Base-by-base conservation (phyloP, 2,329 filamentous ascomycete species). In the Pseudovirgaria hyperparasitica region DNA sequence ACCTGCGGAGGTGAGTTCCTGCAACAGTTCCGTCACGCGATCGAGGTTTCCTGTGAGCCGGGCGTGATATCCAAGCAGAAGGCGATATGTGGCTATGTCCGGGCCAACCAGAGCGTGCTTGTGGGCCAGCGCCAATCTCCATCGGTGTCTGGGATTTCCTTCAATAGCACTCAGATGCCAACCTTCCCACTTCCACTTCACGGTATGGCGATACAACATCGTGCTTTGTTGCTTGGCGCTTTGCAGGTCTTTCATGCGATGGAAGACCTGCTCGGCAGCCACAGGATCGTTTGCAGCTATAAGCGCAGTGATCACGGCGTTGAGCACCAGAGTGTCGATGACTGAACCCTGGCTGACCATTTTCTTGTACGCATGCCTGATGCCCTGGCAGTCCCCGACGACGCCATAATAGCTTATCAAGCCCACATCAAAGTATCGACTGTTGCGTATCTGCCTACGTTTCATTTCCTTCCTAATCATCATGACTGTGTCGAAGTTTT, bases 271-370 rank as follows among this genome's bases (percentile, higher is more conserved):
- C 40, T 87, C 75, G 3, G 86, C 90, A 1, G 82, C 76, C 5
- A 65, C 58, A 20, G 77, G 70, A 45, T 98, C 86, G 21, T 78
- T 77, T 9, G 77, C 75, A 30, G 73, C 67, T 22, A 94, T 63
- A 12, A 96, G 66, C 2, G 84, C 76, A 0, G 74, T 66, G 35
- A 96, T 81, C 42, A 94, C 74, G 40, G 79, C 82, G 46, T 96
- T 96, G 50, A 96, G 65, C 9, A 85, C 78, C 3, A 79, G 65
- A 0, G 82, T 86, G 50, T 96, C 87, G 29, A 98, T 75, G 35
- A 94, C 75, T 50, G 96, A 82, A 18, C 85, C 84, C 0, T 75
- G 70, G 19, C 79, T 62, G n/a, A 96, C 78, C 54, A 93, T 78
- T 13, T 85, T 74, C 36, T 69, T 70, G 52, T 94, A 98, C 0